Evolutionary conservation across 2,329 filamentous ascomycete genomes (phyloP).

Genomic region (Anisogramma anomala): DNA sequence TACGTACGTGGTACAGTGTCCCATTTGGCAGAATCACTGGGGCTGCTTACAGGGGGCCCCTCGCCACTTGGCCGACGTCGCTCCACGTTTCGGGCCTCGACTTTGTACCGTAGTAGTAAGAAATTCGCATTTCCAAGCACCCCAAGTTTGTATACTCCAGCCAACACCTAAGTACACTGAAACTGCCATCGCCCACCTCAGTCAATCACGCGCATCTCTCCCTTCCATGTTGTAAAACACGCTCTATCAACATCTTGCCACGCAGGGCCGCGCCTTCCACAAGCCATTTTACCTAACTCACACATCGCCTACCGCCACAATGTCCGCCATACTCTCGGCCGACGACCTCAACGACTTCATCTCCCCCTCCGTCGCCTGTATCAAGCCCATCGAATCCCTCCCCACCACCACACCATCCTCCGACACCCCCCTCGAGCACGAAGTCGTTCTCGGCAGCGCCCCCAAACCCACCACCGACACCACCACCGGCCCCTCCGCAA

Average conservation of each 20-base stretch:
- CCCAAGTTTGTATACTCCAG: background rate
- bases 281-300: background rate
- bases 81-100: constrained; percentile 9
- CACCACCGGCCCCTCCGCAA: constrained; percentile 64
- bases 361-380: constrained; percentile 91
- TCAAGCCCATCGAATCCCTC: constrained; percentile 91
- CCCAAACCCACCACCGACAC: constrained; percentile 36
- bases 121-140: constrained; percentile 14
- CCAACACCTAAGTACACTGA: background rate
- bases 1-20: too few relatives aligned
- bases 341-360: constrained; percentile 99
- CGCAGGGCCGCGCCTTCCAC: background rate
- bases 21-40: too few relatives aligned
- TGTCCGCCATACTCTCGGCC: constrained; percentile 94
- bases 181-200: background rate
- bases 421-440: constrained; percentile 44
- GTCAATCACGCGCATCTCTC: background rate
- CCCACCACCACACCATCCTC: constrained; percentile 46
- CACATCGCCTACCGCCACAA: constrained; percentile 27
- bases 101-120: too few relatives aligned
- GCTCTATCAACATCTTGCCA: background rate
- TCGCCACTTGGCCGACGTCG: constrained; percentile 14
- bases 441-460: constrained; percentile 90
- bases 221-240: background rate
- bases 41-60: background rate